phyloP scores from a whole-genome alignment of 2,329 filamentous ascomycete species.

The Sporothrix mexicana region DNA sequence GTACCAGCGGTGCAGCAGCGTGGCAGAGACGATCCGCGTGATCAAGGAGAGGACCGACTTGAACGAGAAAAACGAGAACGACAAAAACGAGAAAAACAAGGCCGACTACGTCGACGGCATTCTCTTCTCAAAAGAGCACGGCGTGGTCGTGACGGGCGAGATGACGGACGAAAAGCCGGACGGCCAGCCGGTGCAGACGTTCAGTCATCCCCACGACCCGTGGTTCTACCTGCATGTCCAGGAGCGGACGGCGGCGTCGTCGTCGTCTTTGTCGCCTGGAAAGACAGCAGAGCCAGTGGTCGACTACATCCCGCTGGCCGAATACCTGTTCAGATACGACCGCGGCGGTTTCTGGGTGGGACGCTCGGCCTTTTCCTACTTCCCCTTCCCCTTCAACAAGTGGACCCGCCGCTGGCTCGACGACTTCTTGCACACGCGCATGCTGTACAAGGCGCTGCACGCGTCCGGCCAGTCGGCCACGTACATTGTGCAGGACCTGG shows the following conservation, averaged over 20 bases:
- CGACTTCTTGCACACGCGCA: constrained; percentile 74
- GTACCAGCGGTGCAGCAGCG: constrained; percentile 61
- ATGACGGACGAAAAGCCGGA: constrained; percentile 59
- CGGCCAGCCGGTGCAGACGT: constrained; percentile 54
- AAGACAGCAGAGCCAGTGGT: no score
- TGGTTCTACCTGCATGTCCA: constrained; percentile 79
- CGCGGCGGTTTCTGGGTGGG: constrained; percentile 78
- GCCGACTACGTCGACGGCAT: constrained; percentile 76
- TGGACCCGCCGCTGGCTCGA: constrained; percentile 72
- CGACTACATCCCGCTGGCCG: constrained; percentile 70
- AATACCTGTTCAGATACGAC: constrained; percentile 80
- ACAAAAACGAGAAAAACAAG: background rate
- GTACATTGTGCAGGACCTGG: constrained; percentile 73
- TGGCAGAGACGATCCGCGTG: constrained; percentile 55
- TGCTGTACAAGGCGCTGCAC: constrained; percentile 75
- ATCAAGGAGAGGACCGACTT: constrained; percentile 45
- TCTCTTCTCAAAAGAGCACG: constrained; percentile 64
- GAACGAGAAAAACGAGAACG: background rate
- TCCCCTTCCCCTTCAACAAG: constrained; percentile 67
- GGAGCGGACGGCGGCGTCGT: constrained; percentile 50
- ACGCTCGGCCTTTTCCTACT: constrained; percentile 69
- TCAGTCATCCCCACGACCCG: constrained; percentile 66
- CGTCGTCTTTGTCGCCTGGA: no score
- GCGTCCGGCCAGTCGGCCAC: constrained; percentile 67
- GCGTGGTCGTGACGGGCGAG: constrained; percentile 69